Evolutionary conservation across 1,284 basidiomycete species (phyloP).

Genomic region (Dichomitus squalens): DNA sequence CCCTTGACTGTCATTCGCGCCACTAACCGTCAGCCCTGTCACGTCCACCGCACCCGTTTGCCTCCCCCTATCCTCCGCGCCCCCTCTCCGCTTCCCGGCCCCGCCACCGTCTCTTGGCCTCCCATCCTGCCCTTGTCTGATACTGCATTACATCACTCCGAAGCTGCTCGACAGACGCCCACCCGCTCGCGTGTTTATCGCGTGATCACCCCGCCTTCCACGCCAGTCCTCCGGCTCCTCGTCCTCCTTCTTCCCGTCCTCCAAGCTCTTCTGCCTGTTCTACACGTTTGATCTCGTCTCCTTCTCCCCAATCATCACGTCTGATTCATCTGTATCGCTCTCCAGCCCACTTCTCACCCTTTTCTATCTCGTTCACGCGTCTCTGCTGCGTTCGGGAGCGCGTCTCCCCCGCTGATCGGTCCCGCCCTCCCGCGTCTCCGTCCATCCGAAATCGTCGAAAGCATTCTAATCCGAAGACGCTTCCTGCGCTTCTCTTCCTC

Average conservation of each 20-base stretch:
- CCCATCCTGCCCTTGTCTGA: constrained; percentile 3
- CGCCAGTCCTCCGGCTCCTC: background rate
- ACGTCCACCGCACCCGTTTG: background rate
- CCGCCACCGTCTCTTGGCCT: constrained; percentile 12
- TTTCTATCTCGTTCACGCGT: background rate
- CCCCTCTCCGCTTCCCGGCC: constrained; percentile 15
- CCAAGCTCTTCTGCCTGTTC: background rate
- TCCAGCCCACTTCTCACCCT: background rate
- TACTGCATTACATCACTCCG: constrained; percentile 22
- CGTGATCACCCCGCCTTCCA: constrained; percentile 16
- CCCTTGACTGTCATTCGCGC: constrained; percentile 10
- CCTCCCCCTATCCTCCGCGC: constrained; percentile 9
- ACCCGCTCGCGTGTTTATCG: constrained; percentile 20
- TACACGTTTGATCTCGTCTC: background rate
- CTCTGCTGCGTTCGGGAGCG: background rate
- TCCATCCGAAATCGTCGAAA: constrained; percentile 11
- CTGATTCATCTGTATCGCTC: no score
- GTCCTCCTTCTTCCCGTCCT: background rate
- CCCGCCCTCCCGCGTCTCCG: constrained; percentile 16
- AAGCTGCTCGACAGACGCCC: constrained; percentile 14
- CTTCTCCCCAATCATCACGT: no score
- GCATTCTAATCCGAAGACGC: constrained; percentile 7
- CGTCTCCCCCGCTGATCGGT: constrained; percentile 23
- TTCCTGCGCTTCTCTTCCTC: constrained; percentile 14
- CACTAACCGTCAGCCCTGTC: constrained; percentile 16